A percentile compares a stretch with the other conserved stretches of the same genome.
These are phyloP conservation scores for Microglena sp. DNA, from an alignment of 139 green algal genomes.

Conservation along the genomic window DNA sequence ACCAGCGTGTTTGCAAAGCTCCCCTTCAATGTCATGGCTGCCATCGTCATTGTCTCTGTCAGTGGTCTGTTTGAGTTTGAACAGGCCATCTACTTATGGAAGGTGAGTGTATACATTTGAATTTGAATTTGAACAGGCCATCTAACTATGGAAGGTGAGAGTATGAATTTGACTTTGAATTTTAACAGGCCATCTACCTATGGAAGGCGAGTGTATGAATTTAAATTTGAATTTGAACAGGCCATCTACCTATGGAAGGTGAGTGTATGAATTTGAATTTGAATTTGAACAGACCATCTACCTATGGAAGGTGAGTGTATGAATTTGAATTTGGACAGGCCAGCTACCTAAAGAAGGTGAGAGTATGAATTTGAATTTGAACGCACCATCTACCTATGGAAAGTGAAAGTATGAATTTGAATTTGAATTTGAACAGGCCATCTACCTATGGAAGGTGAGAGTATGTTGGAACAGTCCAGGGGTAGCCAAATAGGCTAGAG, in stretches of 20 bases:
- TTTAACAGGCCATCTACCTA: not conserved
- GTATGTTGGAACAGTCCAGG: too few species aligned
- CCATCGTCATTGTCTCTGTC: conserved; percentile 63
- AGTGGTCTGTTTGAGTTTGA: conserved; percentile 54
- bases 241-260: not conserved
- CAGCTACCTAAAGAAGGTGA: not conserved
- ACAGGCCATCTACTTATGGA: conserved; percentile 12
- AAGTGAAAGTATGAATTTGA: not conserved
- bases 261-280: conserved; percentile 19
- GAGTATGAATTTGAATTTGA: not conserved
- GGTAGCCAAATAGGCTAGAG: too few species aligned
- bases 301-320: conserved; percentile 7
- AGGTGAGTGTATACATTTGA: not conserved
- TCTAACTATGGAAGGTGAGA: not conserved
- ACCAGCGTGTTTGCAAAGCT: conserved; percentile 65
- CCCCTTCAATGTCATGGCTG: conserved; percentile 58
- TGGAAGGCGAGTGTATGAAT: not conserved
- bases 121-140: not conserved
- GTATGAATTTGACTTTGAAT: not conserved
- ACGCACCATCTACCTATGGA: not conserved
- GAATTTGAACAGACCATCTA: conserved; percentile 35
- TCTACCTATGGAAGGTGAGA: not conserved
- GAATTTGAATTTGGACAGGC: not conserved
- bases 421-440: not conserved
- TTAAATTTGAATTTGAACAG: not conserved